Conservation (phyloP, 1,139 yeast genomes). For the Pichia norvegensis region DNA sequence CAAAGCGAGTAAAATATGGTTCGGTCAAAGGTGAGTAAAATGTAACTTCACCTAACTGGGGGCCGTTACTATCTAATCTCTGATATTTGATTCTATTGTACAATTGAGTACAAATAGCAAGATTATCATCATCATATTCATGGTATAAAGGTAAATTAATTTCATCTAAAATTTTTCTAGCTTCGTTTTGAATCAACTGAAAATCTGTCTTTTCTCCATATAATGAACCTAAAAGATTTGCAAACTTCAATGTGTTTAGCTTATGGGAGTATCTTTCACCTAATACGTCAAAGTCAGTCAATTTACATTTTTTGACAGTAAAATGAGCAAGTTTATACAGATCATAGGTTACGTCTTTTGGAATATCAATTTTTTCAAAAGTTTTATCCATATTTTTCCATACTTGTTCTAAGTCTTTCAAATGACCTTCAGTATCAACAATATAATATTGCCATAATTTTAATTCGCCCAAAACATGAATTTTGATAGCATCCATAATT, state of each 20-base stretch:
- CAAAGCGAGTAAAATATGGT: slow-evolving; percentile 76
- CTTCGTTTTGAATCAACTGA: slow-evolving; percentile 33
- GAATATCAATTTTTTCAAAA: slow-evolving; percentile 24
- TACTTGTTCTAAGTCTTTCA: slow-evolving; percentile 29
- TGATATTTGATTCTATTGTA: slow-evolving; percentile 68
- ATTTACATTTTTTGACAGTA: slow-evolving; percentile 38
- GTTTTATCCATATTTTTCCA: slow-evolving; percentile 21
- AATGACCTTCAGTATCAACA: slow-evolving; percentile 41
- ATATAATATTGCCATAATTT: slow-evolving; percentile 87
- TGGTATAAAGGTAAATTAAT: slow-evolving; percentile 66
- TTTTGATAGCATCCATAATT: slow-evolving; percentile 58
- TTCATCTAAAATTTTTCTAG: slow-evolving; percentile 58
- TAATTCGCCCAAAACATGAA: slow-evolving; percentile 57
- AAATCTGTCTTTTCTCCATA: slow-evolving; percentile 28
- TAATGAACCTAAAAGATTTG: slow-evolving; percentile 36
- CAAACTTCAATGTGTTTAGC: slow-evolving; percentile 44
- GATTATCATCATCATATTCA: slow-evolving; percentile 68
- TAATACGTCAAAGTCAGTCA: slow-evolving; percentile 32
- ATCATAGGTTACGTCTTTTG: slow-evolving; percentile 34
- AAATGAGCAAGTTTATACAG: slow-evolving; percentile 39
- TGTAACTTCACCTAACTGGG: slow-evolving; percentile 62
- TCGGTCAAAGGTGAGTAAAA: slow-evolving; percentile 60
- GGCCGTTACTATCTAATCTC: slow-evolving; percentile 75
- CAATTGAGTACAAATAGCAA: slow-evolving; percentile 57
- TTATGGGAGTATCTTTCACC: slow-evolving; percentile 46